A percentile compares a stretch with the other conserved stretches of the same genome.
phyloP scores from a whole-genome alignment of 331 rosid genomes.

The Dryas integrifolia region DNA sequence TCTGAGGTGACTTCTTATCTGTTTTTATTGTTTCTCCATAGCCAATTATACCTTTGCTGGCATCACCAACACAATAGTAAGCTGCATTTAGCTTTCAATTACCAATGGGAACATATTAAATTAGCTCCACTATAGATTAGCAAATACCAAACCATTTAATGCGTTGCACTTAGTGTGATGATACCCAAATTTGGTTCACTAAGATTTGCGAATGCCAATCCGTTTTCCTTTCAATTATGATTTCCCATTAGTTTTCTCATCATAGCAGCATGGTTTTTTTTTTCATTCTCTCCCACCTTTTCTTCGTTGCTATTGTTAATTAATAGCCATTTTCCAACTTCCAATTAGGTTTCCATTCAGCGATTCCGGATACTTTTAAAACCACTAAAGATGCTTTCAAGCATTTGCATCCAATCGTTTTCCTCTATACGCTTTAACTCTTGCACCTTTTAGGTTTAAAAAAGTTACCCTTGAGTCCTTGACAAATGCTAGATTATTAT shows the following conservation, averaged over 20 bases:
- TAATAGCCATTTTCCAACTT: too few species aligned
- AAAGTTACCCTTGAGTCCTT: background rate
- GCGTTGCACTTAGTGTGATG: background rate
- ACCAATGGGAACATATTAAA: background rate
- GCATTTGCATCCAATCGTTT: background rate
- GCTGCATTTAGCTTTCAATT: background rate
- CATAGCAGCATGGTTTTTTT: background rate
- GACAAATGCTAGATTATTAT: background rate
- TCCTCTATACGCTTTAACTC: too few species aligned
- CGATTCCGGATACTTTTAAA: background rate
- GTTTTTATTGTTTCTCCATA: background rate
- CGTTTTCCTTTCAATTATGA: background rate
- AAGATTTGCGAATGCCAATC: too few species aligned
- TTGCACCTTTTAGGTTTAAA: background rate
- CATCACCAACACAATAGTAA: background rate
- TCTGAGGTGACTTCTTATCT: background rate
- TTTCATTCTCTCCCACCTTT: background rate
- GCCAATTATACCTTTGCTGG: background rate
- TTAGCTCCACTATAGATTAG: slow-evolving; percentile 1
- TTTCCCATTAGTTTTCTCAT: background rate
- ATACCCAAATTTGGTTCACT: background rate
- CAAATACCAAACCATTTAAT: background rate
- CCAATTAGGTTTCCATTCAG: background rate
- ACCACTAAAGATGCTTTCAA: slow-evolving; percentile 2
- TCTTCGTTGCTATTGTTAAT: background rate